Conservation (phyloP, 2,329 filamentous ascomycete species). For the Laburnicola sp. region DNA sequence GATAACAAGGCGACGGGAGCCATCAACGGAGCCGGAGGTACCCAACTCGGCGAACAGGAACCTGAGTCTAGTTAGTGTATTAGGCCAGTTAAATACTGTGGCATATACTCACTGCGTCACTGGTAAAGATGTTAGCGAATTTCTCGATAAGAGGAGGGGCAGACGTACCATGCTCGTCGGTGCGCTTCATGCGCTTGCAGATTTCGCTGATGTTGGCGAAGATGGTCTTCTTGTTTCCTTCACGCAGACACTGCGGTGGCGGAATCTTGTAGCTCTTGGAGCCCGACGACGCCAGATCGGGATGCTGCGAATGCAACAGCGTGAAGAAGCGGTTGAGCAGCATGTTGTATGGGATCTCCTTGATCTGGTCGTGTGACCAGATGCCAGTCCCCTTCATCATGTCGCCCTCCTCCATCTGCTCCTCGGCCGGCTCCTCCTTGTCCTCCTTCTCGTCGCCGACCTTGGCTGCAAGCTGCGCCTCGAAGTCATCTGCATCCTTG, state of each 20-base stretch:
- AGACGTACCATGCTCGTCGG: slow-evolving; percentile 73
- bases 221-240: slow-evolving; percentile 98
- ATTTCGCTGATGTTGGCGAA: slow-evolving; percentile 99
- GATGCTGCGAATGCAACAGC: slow-evolving; percentile 92
- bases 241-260: slow-evolving; percentile 95
- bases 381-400: slow-evolving; percentile 87
- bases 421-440: slow-evolving; percentile 52
- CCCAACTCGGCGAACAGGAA: slow-evolving; percentile 97
- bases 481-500: slow-evolving; percentile 62
- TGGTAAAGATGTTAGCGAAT: background rate
- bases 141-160: no score
- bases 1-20: slow-evolving; percentile 90
- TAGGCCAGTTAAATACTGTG: no score
- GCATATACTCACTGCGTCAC: slow-evolving; percentile 95
- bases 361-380: slow-evolving; percentile 80
- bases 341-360: slow-evolving; percentile 79
- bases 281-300: slow-evolving; percentile 86
- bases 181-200: slow-evolving; percentile 98
- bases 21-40: slow-evolving; percentile 94
- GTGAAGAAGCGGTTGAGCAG: slow-evolving; percentile 92
- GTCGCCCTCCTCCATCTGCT: slow-evolving; percentile 67
- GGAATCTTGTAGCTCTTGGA: slow-evolving; percentile 99
- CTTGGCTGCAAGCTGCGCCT: slow-evolving; percentile 66
- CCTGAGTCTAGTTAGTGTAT: no score
- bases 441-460: slow-evolving; percentile 57